Conservation (phyloP, 768 basidiomycete species). For the Filobasidium floriforme region DNA sequence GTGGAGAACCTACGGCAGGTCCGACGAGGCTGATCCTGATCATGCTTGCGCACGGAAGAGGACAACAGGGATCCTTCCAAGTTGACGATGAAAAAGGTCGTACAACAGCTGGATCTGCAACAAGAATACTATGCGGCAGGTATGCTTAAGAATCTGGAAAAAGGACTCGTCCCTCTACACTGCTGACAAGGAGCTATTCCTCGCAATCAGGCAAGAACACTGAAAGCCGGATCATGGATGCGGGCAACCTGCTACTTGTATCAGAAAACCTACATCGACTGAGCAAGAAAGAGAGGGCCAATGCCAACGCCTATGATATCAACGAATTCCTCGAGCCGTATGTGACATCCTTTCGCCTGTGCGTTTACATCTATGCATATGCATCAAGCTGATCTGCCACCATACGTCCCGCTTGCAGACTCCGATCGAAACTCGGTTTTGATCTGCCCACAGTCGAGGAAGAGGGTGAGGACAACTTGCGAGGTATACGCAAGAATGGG, state of each 20-base stretch:
- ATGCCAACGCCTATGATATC: conserved; percentile 78
- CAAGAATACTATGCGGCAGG: no score
- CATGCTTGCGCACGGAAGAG: no score
- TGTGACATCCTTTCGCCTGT: conserved; percentile 22
- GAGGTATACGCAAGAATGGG: conserved; percentile 36
- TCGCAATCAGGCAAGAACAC: background rate
- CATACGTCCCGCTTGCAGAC: conserved; percentile 32
- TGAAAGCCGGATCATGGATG: background rate
- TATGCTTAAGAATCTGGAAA: no score
- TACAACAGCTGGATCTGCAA: no score
- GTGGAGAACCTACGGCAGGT: no score
- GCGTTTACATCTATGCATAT: no score
- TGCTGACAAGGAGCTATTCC: background rate
- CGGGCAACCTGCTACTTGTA: background rate
- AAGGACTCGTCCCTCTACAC: background rate
- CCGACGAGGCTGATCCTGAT: no score
- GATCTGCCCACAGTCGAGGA: conserved; percentile 35
- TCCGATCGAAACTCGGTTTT: conserved; percentile 30
- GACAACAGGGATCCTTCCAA: background rate
- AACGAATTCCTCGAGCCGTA: conserved; percentile 68
- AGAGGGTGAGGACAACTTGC: conserved; percentile 47
- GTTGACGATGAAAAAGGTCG: no score
- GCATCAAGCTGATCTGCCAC: conserved; percentile 36
- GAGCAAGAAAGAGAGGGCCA: conserved; percentile 84
- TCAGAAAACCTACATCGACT: conserved; percentile 71